A percentile compares a stretch with the other conserved stretches of the same genome.
phyloP scores from a whole-genome alignment of 2,329 filamentous ascomycete genomes.

The Trichoderma sp. region DNA sequence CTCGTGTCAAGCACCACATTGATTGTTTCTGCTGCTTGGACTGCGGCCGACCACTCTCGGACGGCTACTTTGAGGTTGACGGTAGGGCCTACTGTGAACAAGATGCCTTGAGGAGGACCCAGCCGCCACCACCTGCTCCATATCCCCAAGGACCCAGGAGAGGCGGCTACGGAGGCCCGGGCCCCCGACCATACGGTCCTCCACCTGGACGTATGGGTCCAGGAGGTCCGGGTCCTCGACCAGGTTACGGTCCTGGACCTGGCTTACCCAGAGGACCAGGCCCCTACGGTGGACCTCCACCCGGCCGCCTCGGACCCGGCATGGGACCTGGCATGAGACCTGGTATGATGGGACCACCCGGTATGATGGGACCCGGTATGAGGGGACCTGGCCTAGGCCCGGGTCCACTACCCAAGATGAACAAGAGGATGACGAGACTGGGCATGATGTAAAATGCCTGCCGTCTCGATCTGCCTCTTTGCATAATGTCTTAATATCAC shows the following conservation, averaged over 20 bases:
- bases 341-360: constrained; percentile 19
- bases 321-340: constrained; percentile 20
- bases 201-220: constrained; percentile 25
- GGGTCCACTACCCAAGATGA: constrained; percentile 49
- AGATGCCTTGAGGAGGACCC: constrained; percentile 67
- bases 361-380: constrained; percentile 20
- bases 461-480: not conserved
- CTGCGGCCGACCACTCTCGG: constrained; percentile 71
- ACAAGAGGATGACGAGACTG: constrained; percentile 63
- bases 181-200: constrained; percentile 12
- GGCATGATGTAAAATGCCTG: constrained; percentile 52
- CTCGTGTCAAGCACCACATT: constrained; percentile 78
- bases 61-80: constrained; percentile 90
- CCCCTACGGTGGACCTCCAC: constrained; percentile 23
- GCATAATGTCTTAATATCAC: constrained; percentile 8
- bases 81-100: constrained; percentile 82
- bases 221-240: constrained; percentile 25
- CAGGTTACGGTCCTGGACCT: constrained; percentile 19
- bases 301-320: constrained; percentile 17
- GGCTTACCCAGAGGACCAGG: constrained; percentile 21
- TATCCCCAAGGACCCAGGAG: not conserved
- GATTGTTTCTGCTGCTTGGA: constrained; percentile 82
- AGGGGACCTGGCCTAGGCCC: constrained; percentile 23
- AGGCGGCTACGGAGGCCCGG: constrained; percentile 16
- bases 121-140: constrained; percentile 30